These are phyloP conservation scores for Kitagawia praeruptora DNA, from an alignment of 129 eudicot genomes.

Conservation along the genomic window DNA sequence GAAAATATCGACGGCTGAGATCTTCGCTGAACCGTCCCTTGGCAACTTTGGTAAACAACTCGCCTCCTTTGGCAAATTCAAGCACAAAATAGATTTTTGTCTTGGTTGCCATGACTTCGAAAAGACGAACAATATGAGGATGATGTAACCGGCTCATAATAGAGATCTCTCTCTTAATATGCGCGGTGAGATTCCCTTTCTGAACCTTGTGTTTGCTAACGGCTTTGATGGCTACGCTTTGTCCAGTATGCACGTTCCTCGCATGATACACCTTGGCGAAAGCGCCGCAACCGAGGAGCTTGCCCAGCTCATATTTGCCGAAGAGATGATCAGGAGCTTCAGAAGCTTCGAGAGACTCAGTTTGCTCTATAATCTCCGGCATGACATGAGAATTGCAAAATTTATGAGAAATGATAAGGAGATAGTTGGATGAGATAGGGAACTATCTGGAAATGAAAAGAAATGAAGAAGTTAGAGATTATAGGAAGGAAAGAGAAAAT, in stretches of 20 bases:
- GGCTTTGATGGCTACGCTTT: slow-evolving; percentile 61
- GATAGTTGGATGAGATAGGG: not conserved
- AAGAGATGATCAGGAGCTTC: slow-evolving; percentile 26
- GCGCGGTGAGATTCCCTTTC: slow-evolving; percentile 32
- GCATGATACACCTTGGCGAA: slow-evolving; percentile 74
- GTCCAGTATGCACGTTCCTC: slow-evolving; percentile 27
- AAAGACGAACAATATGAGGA: slow-evolving; percentile 49
- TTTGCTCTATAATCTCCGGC: slow-evolving; percentile 26
- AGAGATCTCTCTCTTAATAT: slow-evolving; percentile 53
- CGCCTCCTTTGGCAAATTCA: slow-evolving; percentile 72
- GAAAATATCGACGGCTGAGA: slow-evolving; percentile 68
- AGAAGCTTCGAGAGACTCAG: not conserved
- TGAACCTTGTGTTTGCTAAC: slow-evolving; percentile 38
- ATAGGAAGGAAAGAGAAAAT: not conserved
- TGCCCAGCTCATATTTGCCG: slow-evolving; percentile 57
- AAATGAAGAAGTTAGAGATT: not conserved
- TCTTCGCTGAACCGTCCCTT: slow-evolving; percentile 58
- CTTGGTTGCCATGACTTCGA: slow-evolving; percentile 57
- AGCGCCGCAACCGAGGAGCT: slow-evolving; percentile 66
- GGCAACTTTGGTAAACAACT: slow-evolving; percentile 42
- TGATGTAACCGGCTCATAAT: slow-evolving; percentile 60
- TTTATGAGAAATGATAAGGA: too few relatives aligned
- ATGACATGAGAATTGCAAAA: slow-evolving; percentile 6
- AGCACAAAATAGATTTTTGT: slow-evolving; percentile 48
- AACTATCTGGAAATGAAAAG: not conserved